phyloP scores from a whole-genome alignment of 1,284 basidiomycete species.

The Moniliella sp. region DNA sequence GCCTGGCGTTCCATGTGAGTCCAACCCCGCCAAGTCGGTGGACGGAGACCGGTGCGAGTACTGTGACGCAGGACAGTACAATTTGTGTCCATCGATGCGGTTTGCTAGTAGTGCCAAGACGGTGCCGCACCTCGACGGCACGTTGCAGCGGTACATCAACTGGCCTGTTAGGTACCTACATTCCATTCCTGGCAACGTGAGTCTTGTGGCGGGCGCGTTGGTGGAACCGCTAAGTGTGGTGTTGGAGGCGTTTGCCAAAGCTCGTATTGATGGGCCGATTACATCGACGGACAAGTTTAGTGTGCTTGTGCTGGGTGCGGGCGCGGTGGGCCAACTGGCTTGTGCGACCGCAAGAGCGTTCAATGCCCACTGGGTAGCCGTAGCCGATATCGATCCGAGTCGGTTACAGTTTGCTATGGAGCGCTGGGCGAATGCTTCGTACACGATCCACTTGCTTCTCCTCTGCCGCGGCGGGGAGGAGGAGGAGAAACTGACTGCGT shows the following conservation, averaged over 20 bases:
- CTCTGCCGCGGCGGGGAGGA: too few species aligned
- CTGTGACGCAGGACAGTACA: constrained; percentile 55
- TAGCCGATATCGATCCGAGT: constrained; percentile 13
- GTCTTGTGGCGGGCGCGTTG: constrained; percentile 58
- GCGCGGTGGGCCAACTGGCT: constrained; percentile 72
- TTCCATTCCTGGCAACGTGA: constrained; percentile 55
- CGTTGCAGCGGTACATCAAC: constrained; percentile 64
- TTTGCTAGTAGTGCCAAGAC: constrained; percentile 76
- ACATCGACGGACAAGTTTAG: too few species aligned
- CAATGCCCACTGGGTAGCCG: constrained; percentile 18
- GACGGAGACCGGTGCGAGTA: constrained; percentile 38
- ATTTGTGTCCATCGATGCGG: constrained; percentile 63
- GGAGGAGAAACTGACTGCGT: too few species aligned
- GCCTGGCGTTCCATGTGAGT: constrained; percentile 72
- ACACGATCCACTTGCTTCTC: constrained; percentile 49
- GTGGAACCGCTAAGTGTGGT: constrained; percentile 77
- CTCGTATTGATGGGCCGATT: constrained; percentile 41
- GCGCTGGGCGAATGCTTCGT: constrained; percentile 52
- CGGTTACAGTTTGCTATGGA: constrained; percentile 10
- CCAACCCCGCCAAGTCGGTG: too few species aligned
- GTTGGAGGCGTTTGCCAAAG: constrained; percentile 57
- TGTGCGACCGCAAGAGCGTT: constrained; percentile 36
- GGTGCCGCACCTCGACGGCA: constrained; percentile 77
- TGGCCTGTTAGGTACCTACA: constrained; percentile 65
- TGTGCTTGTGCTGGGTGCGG: constrained; percentile 74